These are phyloP conservation scores for Ceratobasidium sp. DNA, from an alignment of 1,284 basidiomycete species.

Conservation along the genomic window DNA sequence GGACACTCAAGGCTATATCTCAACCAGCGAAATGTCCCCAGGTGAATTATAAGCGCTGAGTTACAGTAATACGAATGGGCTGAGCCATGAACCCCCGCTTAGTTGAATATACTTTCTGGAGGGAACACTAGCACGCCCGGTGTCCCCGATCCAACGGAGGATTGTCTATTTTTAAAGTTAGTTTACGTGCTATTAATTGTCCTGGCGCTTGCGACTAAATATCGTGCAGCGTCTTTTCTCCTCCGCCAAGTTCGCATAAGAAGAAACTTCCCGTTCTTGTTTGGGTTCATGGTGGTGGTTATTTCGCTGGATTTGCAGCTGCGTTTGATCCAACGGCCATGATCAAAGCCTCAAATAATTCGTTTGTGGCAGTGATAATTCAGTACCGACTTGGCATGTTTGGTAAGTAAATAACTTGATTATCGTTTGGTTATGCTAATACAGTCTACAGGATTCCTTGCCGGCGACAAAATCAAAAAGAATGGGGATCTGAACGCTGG, in stretches of 20 bases:
- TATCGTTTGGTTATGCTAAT: not conserved
- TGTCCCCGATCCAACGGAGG: conserved; percentile 24
- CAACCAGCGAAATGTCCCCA: conserved; percentile 33
- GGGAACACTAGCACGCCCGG: not conserved
- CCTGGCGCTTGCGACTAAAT: not conserved
- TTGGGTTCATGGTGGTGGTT: conserved; percentile 21
- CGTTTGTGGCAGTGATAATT: conserved; percentile 28
- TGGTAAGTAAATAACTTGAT: conserved; percentile 2
- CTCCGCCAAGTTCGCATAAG: not conserved
- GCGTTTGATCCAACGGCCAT: conserved; percentile 14
- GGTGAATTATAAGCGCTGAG: not conserved
- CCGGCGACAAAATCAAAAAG: conserved; percentile 21
- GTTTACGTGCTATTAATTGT: not conserved
- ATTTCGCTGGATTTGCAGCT: conserved; percentile 25
- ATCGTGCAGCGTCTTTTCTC: conserved; percentile 3
- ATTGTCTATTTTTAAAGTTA: conserved; percentile 29
- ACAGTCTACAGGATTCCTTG: conserved; percentile 5
- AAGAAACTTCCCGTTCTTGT: conserved; percentile 33
- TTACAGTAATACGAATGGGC: too few relatives aligned
- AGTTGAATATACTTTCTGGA: conserved; percentile 14
- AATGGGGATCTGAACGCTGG: conserved; percentile 26
- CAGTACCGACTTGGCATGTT: conserved; percentile 35
- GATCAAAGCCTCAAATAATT: conserved; percentile 19
- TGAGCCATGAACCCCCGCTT: too few relatives aligned
- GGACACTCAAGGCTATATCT: conserved; percentile 9